These are phyloP conservation scores for Breynia disticha DNA, from an alignment of 441 rosid genomes.

Conservation along the genomic window DNA sequence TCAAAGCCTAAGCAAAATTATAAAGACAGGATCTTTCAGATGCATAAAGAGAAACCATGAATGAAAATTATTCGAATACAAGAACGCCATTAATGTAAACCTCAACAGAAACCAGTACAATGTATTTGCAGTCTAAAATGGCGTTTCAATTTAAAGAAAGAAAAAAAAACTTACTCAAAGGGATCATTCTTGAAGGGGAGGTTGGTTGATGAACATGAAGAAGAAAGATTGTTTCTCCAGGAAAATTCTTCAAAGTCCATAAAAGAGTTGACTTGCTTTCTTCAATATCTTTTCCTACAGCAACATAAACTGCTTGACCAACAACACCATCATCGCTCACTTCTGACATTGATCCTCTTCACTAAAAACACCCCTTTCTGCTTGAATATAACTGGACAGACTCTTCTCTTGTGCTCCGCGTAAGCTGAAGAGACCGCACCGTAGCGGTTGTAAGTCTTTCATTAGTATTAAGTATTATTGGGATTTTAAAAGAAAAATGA, in stretches of 20 bases:
- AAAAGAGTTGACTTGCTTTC: slow-evolving; percentile 44
- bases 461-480: too few relatives aligned
- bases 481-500: too few relatives aligned
- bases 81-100: too few relatives aligned
- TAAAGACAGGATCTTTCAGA: too few relatives aligned
- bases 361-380: background rate
- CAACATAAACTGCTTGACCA: slow-evolving; percentile 42
- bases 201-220: slow-evolving; percentile 56
- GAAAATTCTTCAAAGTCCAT: slow-evolving; percentile 52
- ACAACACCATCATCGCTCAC: slow-evolving; percentile 28
- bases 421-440: background rate
- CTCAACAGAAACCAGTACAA: background rate
- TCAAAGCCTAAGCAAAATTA: background rate
- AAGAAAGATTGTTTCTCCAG: slow-evolving; percentile 35
- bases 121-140: background rate
- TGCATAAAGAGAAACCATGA: too few relatives aligned
- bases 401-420: background rate
- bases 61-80: too few relatives aligned
- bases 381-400: background rate
- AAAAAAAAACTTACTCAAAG: slow-evolving; percentile 19
- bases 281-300: slow-evolving; percentile 48
- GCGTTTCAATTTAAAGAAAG: background rate
- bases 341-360: slow-evolving; percentile 24
- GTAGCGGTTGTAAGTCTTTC: too few relatives aligned
- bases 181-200: slow-evolving; percentile 5